Base-by-base conservation (phyloP, 352 stramenopile species). In the Globisporangium mamillatum region DNA sequence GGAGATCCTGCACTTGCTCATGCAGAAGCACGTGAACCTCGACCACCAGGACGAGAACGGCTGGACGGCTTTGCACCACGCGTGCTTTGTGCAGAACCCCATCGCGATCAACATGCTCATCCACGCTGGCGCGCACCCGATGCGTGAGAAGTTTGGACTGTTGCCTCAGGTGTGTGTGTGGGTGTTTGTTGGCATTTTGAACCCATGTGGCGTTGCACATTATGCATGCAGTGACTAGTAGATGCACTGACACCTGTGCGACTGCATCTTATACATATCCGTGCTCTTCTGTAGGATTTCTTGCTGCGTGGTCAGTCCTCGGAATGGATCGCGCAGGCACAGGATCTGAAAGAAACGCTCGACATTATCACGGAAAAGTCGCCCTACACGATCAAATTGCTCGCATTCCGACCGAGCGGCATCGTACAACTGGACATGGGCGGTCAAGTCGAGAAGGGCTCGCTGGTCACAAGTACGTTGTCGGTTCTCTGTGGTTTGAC, bases 361-460 rank as follows among this genome's bases (percentile, higher is more conserved):
- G 80, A 92, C 62, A 71, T 86, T 38, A 76, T 93, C 64, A 91
- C 84, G 14, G 73, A 85, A 10, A 87, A 83, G 44, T 86, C 76
- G 27, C 56, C 54, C 1, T 95, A 93, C 56, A 66, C 76, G 20
- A 93, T 95, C 63, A 89, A 89, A 52, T 58, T 94, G 38, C 69
- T 95, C 38, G 84, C 86, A 16, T 92, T 95, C 64, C 84, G 88
- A 60, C 86, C 88, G 16, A 94, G 86, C 59, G 88, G 88, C 1
- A 92, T 95, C 60, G 84, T 93, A 14, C 84, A 95, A 65, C 69
- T 95, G 25, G 83, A 93, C 70, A 85, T 95, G 75, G 88, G 88
- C 34, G 82, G 81, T 34, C 88, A 95, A 48, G 85, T 95, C 18
- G 86, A 95, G 69, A 93, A 94, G 63, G 86, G 85, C 20, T 91